Base-by-base conservation (phyloP, 2,329 filamentous ascomycete genomes). In the Aspergillus sp. region DNA sequence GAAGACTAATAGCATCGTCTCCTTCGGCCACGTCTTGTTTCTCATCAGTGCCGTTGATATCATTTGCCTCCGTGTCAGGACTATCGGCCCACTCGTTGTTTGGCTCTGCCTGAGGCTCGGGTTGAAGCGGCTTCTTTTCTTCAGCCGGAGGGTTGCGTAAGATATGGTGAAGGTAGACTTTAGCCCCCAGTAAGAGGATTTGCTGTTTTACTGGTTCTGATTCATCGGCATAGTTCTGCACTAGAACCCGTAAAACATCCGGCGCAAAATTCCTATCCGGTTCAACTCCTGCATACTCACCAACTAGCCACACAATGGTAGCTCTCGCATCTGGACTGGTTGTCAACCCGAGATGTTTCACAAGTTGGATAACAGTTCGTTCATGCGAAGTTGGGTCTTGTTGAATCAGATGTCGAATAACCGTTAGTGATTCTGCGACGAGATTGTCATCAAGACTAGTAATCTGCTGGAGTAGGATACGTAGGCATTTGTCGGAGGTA, bases 281-380 rank as follows among this genome's bases (percentile, higher is more conserved):
- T 59, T 92, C 87, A 3, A 90, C 77, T 0, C 92, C 92, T 0
- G 94, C 88, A 70, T 96, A 98, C 76, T 99, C 95, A 50, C 95
- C 95, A 0, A 98, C 93, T 0, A 99, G 86, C 95, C 95, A 99
- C 69, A 99, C 91, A 65, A 99, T 97, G 54, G 92, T 97, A 3
- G 95, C 95, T 67, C 95, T 86, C 3, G 95, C 95, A 63, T 93
- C 90, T 1, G 95, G 89, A 64, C 95, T 93, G 0, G 91, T 92
- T 1, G 93, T 91, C 3, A 90, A 91, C 72, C 97, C 95, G 2
- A 99, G 85, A 64, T 97, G 93, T 77, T 93, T 95, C 6, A 95
- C 95, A 53, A 99, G 80, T 51, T 92, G 87, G 38, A 98, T 87
- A 1, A 98, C 93, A 0, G 95, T 99, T 47, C 89, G 90, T 11